Percentiles rank a stretch among this genome's conserved stretches.
phyloP scores from a whole-genome alignment of 768 basidiomycete species.

The Lentinula sp. region DNA sequence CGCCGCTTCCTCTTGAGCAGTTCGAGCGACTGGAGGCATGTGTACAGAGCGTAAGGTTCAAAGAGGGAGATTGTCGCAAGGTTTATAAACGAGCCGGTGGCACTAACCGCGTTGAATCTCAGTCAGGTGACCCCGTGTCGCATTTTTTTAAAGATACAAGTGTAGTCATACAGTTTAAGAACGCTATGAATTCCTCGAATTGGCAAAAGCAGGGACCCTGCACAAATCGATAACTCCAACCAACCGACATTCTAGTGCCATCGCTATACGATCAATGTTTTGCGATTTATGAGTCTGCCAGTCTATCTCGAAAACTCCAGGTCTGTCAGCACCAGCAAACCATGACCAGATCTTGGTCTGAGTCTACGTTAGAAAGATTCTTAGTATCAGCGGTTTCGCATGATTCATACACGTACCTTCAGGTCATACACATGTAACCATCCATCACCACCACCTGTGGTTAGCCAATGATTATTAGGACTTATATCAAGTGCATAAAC shows the following conservation, averaged over 20 bases:
- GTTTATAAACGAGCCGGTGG: not conserved
- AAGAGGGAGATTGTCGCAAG: not conserved
- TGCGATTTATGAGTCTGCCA: conserved; percentile 53
- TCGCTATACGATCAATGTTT: conserved; percentile 52
- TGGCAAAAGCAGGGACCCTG: conserved; percentile 26
- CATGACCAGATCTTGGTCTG: conserved; percentile 57
- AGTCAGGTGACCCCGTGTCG: not conserved
- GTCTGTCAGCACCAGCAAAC: conserved; percentile 50
- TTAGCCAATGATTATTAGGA: conserved; percentile 64
- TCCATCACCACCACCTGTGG: conserved; percentile 78
- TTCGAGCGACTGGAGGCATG: conserved; percentile 29
- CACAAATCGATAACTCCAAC: conserved; percentile 65
- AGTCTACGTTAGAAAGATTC: conserved; percentile 24
- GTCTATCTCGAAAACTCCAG: conserved; percentile 70
- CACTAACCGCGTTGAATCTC: not conserved
- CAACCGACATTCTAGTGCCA: conserved; percentile 60
- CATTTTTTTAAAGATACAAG: not conserved
- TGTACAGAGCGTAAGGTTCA: not conserved
- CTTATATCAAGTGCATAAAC: conserved; percentile 75
- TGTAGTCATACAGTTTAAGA: not conserved
- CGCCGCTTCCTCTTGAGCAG: conserved; percentile 44
- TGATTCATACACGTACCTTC: conserved; percentile 34
- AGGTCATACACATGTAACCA: conserved; percentile 67
- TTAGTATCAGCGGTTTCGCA: not conserved
- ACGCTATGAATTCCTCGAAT: not conserved